Evolutionary conservation across 768 basidiomycete genomes (phyloP), one percentile per base, ranked within the genome.

Genomic region (Dacryopinax primogenitus): DNA sequence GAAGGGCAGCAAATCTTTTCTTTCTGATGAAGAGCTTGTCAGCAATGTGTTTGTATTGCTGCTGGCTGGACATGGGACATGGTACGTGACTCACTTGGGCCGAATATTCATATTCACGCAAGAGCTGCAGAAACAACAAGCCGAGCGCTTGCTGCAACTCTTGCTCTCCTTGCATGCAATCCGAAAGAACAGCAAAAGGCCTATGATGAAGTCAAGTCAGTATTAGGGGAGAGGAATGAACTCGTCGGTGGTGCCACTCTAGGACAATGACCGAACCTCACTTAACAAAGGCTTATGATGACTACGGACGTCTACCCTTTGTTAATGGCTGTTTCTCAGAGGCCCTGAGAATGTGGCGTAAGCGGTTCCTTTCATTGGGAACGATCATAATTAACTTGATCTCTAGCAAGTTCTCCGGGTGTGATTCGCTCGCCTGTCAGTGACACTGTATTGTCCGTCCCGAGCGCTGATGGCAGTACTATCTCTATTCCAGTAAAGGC

Each of bases 271-370:
- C 41, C 4, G 41, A 6, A 1, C 4, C 44, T 32, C 51, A 58
- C 18, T 3, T 58, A 3, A 30, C 6, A 18, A 26, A 66, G 44
- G 44, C 33, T 33, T 32, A 69, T 30, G 72, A 74, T 51, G 72
- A 75, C 39, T 74, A 71, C 37, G 44, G 62, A 35, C 72, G 70
- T 37, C 70, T 77, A 0, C 69, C 75, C 65, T 74, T 74, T 64
- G 66, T 75, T n/a, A 69, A 72, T 26, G 70, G 68, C 33, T 69
- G 51, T 45, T 70, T 70, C 45, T 47, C 44, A 3, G 74, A 78
- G 70, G 77, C 71, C 16, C 62, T 70, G 9, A 66, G 77, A 26
- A 62, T 78, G 65, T 77, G 70, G 37, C 76, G 76, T 76, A 36
- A 3, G 76, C n/a, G n/a, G n/a, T 70, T 9, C 36, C 34, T 41